Evolutionary conservation across 1,139 yeast species (phyloP).

Genomic region (Blastobotrys serpentis): DNA sequence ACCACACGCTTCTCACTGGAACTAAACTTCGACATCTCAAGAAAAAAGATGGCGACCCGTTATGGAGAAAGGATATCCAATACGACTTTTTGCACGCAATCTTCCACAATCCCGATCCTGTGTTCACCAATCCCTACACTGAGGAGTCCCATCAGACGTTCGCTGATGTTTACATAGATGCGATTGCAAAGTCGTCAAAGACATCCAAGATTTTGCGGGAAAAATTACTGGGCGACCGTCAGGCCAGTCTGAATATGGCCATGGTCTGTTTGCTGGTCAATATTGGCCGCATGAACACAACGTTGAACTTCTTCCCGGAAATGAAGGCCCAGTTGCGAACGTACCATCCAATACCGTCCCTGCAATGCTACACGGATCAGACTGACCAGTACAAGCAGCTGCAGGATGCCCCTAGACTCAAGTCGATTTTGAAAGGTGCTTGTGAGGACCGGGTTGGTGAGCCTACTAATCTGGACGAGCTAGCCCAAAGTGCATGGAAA

Average conservation of each 20-base stretch:
- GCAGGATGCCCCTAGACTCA: constrained; percentile 92
- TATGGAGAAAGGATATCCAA: constrained; percentile 86
- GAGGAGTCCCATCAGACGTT: constrained; percentile 50
- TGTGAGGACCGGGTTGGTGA: constrained; percentile 55
- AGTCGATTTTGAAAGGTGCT: constrained; percentile 80
- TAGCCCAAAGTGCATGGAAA: constrained; percentile 37
- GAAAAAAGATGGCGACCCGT: constrained; percentile 88
- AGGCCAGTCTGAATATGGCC: constrained; percentile 67
- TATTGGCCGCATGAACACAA: constrained; percentile 91
- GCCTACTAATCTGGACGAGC: constrained; percentile 51
- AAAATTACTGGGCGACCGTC: constrained; percentile 62
- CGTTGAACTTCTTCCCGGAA: constrained; percentile 93
- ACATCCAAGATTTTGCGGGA: constrained; percentile 82
- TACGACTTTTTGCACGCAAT: constrained; percentile 69
- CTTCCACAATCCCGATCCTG: constrained; percentile 60
- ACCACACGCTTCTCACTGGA: constrained; percentile 35
- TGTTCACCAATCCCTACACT: constrained; percentile 63
- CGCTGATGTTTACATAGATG: constrained; percentile 79
- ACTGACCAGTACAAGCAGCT: constrained; percentile 60
- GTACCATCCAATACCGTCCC: constrained; percentile 87
- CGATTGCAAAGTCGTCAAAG: constrained; percentile 79
- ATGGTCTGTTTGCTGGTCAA: constrained; percentile 85
- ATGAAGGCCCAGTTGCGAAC: constrained; percentile 93
- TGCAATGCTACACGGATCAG: constrained; percentile 64
- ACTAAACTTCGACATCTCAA: constrained; percentile 67